Conservation (phyloP, 257 asterid genomes). For the Plantago elongata region DNA sequence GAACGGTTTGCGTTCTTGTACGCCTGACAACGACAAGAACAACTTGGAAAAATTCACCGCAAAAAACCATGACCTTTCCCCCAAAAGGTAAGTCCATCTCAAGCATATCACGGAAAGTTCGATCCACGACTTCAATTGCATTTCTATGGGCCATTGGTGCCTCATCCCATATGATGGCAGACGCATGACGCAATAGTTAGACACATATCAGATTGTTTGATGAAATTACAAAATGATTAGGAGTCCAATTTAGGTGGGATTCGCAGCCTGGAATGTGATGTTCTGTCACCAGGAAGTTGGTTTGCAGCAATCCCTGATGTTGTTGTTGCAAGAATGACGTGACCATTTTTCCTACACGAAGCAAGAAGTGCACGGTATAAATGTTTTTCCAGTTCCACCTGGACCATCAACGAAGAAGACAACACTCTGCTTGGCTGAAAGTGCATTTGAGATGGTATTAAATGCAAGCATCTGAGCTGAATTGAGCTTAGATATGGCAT, state of each 20-base stretch:
- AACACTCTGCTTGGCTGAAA: not conserved
- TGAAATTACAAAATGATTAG: not conserved
- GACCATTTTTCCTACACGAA: not conserved
- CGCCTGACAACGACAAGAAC: not conserved
- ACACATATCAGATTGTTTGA: not conserved
- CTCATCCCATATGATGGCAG: not conserved
- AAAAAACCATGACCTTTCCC: slow-evolving; percentile 6
- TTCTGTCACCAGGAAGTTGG: not conserved
- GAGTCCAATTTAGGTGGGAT: not conserved
- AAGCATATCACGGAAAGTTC: not conserved
- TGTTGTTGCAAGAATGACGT: not conserved
- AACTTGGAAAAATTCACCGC: slow-evolving; percentile 11
- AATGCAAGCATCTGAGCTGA: not conserved
- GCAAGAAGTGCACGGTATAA: not conserved
- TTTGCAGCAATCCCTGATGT: not conserved
- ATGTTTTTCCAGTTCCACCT: not conserved
- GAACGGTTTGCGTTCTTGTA: not conserved
- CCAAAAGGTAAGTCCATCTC: not conserved
- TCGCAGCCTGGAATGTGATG: not conserved
- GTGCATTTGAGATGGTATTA: not conserved
- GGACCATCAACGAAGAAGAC: not conserved
- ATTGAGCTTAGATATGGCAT: not conserved
- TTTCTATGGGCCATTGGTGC: not conserved
- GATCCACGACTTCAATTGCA: not conserved
- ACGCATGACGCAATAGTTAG: not conserved